A percentile compares a stretch with the other conserved stretches of the same genome.
phyloP scores from a whole-genome alignment of 306 rosid genomes.

The Biancaea sappan region DNA sequence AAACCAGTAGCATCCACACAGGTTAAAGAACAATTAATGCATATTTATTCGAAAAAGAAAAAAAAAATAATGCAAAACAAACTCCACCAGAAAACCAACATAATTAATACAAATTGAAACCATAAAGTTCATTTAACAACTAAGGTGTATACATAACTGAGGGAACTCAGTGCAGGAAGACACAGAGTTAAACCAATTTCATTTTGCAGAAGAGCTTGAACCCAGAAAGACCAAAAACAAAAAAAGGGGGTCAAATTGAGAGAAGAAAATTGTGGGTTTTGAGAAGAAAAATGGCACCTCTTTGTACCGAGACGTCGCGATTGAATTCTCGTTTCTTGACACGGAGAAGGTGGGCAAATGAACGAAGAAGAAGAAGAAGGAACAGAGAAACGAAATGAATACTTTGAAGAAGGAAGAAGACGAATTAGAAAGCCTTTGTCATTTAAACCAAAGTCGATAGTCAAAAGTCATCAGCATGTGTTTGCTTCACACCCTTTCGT shows the following conservation, averaged over 20 bases:
- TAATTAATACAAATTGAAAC: too few species aligned
- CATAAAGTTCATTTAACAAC: background rate
- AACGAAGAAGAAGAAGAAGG: background rate
- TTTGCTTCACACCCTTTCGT: conserved; percentile 7
- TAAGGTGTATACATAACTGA: background rate
- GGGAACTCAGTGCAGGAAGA: background rate
- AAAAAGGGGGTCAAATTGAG: background rate
- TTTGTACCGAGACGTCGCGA: background rate
- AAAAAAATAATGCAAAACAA: background rate
- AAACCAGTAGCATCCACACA: background rate
- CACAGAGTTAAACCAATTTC: background rate
- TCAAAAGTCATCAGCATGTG: background rate
- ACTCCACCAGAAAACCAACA: background rate
- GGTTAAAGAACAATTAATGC: conserved; percentile 5
- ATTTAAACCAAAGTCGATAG: background rate
- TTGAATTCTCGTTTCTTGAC: background rate
- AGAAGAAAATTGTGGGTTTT: conserved; percentile 2
- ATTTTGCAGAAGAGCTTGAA: too few species aligned
- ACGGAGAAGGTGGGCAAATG: background rate
- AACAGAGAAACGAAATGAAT: background rate
- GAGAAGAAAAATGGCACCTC: conserved; percentile 10
- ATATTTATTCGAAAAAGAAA: background rate
- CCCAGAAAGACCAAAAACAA: background rate
- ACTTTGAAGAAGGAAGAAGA: background rate
- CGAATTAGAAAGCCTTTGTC: background rate